Base-by-base conservation (phyloP, 164 flowering plant genomes). In the Kingdonia uniflora region DNA sequence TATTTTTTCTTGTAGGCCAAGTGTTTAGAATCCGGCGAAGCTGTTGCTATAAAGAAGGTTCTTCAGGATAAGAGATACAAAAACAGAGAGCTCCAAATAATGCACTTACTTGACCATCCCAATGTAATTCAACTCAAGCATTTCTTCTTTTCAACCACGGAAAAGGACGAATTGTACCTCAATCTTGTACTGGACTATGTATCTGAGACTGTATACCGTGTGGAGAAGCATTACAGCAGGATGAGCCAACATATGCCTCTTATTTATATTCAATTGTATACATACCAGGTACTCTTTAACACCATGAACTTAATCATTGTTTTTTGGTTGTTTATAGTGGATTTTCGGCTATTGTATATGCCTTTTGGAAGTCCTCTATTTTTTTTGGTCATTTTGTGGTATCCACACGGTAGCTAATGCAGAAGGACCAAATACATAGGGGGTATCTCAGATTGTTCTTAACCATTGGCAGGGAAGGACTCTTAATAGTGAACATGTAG, bases 61-160 rank as follows among this genome's bases (percentile, higher is more conserved):
- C 68, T 94, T 62, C 99, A 94, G 59, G 99, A 94, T 65, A 89
- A 76, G 74, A 85, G 97, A 87, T 94, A 94, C 77, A 94, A 94
- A 71, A 89, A 94, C 53, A 74, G 99, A 60, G 99, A 94, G 67
- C 90, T 89, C 39, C 92, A 85, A 56, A 72, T 85, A 20, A 89
- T 94, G 97, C 95, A 85, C 14, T 37, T 85, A 47, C 82, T 94
- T 54, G 74, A 83, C 41, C 91, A 94, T 66, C 87, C 96, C 55
- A 94, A 89, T 68, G 85, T 83, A 21, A 80, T 89, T 55, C 79
- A 68, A 51, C 70, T 94, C 42, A 86, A 75, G 69, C 95, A 87
- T 43, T 85, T 78, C 56, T 94, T 94, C 77, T 85, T 66, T 72
- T 94, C 99, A 25, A 89, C 96, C 50, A 81, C 89, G 29, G 87